phyloP scores from a whole-genome alignment of 345 rosid species.

The Laguncularia racemosa region DNA sequence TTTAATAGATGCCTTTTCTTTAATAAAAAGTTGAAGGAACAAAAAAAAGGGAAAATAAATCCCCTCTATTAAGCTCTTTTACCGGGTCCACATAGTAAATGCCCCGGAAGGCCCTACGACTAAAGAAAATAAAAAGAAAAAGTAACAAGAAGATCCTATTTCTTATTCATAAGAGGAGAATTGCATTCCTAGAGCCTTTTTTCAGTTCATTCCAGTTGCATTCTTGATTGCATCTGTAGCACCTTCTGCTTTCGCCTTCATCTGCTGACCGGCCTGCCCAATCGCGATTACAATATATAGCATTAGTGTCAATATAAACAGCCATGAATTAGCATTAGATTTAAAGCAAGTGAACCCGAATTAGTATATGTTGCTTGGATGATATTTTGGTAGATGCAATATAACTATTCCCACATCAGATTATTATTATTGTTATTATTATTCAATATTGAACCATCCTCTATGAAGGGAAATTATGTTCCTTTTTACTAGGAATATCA shows the following conservation, averaged over 20 bases:
- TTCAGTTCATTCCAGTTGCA: conserved; percentile 29
- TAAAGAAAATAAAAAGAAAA: background rate
- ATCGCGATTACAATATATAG: background rate
- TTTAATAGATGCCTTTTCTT: too few relatives aligned
- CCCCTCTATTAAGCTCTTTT: too few relatives aligned
- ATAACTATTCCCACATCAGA: too few relatives aligned
- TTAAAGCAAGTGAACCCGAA: background rate
- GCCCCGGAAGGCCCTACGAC: background rate
- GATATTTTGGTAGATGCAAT: too few relatives aligned
- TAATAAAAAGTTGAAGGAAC: too few relatives aligned
- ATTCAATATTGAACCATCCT: too few relatives aligned
- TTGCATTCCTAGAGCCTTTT: background rate
- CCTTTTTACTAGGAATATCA: background rate
- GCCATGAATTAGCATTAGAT: background rate
- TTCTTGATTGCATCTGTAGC: conserved; percentile 58
- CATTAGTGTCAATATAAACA: background rate
- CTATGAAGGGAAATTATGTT: too few relatives aligned
- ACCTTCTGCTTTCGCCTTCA: conserved; percentile 41
- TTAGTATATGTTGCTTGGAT: too few relatives aligned
- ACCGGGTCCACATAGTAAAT: too few relatives aligned
- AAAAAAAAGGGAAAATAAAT: too few relatives aligned
- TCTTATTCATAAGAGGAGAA: background rate
- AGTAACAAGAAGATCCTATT: background rate
- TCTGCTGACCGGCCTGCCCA: conserved; percentile 44
- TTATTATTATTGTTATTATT: too few relatives aligned